Base-by-base conservation (phyloP, 495 filamentous ascomycete species). In the Aspergillus cristatus region DNA sequence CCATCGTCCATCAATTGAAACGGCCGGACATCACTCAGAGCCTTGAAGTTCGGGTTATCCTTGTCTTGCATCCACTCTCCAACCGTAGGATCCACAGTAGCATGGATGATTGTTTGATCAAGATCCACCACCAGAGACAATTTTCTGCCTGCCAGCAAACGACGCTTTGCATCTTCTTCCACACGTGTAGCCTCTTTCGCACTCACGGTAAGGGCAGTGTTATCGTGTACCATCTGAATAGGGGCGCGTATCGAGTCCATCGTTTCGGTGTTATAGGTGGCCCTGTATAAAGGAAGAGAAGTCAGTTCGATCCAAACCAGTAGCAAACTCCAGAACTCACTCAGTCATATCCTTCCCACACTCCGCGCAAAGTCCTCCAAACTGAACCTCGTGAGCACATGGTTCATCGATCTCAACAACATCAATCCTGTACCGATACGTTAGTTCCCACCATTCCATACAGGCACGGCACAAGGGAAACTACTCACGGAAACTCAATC, bases 331-430 rank as follows among this genome's bases (percentile, higher is more conserved):
- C 14, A 32, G 36, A 18, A 59, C 74, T 42, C 67, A 81, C 79
- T 72, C 75, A 36, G 85, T 96, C 93, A 99, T 97, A 55, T 99
- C 90, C 67, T 94, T 88, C 35, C 91, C 93, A 62, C 91, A 99
- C 45, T 84, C 74, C 24, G 76, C 84, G 62, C 91, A 99, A 30
- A 99, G 71, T 11, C 87, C 88, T 31, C 77, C 81, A 47, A 82
- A 97, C 54, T 99, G 91, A 20, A 94, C 70, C 47, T 84, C 82
- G 60, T 99, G 91, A 22, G 81, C 70, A 62, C 91, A 99, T 37
- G 82, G 80, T 65, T 99, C 91, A 47, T 94, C 83, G 37, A 97
- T 82, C 40, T 84, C 79, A 16, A 86, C 68, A 44, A 90, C 73
- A 14, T 75, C 65, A 34, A 67, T 47, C 54, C 71, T 72, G 42